phyloP scores from a whole-genome alignment of 1,139 yeast genomes.

The Yamadazyma kanchanaburiensis region DNA sequence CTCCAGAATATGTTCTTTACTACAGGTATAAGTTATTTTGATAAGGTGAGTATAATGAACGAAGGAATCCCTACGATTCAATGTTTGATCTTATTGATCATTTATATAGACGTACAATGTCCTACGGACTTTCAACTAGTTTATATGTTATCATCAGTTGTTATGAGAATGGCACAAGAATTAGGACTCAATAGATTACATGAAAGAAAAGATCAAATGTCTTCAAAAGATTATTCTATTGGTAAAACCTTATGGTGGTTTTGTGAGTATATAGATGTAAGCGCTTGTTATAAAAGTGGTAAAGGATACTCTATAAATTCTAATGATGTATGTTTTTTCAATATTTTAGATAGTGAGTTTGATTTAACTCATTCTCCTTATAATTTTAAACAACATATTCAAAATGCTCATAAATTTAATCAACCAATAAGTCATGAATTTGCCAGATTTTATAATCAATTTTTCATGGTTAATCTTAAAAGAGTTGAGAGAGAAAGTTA shows the following conservation, averaged over 20 bases:
- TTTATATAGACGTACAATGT: conserved; percentile 41
- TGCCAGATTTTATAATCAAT: conserved; percentile 2
- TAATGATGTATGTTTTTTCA: conserved; percentile 35
- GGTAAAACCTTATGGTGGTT: conserved; percentile 53
- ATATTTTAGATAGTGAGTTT: conserved; percentile 2
- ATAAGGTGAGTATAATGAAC: conserved; percentile 41
- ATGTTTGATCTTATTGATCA: conserved; percentile 42
- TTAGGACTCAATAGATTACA: conserved; percentile 58
- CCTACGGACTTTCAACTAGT: conserved; percentile 38
- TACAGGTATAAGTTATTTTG: conserved; percentile 46
- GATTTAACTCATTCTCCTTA: neutral
- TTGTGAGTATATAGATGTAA: conserved; percentile 53
- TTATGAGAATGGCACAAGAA: conserved; percentile 58
- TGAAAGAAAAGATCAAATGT: neutral
- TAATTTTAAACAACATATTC: conserved; percentile 1
- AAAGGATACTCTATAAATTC: conserved; percentile 53
- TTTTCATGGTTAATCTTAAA: conserved; percentile 10
- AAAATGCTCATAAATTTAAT: conserved; percentile 9
- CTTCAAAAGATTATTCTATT: neutral
- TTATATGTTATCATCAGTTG: conserved; percentile 44
- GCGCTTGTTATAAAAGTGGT: conserved; percentile 51
- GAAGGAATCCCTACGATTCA: conserved; percentile 52
- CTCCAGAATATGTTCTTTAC: conserved; percentile 24
- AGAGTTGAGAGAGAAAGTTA: conserved; percentile 20
- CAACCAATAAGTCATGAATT: neutral